Base-by-base conservation (phyloP, 495 filamentous ascomycete species). In the Amniculicola lignicola region DNA sequence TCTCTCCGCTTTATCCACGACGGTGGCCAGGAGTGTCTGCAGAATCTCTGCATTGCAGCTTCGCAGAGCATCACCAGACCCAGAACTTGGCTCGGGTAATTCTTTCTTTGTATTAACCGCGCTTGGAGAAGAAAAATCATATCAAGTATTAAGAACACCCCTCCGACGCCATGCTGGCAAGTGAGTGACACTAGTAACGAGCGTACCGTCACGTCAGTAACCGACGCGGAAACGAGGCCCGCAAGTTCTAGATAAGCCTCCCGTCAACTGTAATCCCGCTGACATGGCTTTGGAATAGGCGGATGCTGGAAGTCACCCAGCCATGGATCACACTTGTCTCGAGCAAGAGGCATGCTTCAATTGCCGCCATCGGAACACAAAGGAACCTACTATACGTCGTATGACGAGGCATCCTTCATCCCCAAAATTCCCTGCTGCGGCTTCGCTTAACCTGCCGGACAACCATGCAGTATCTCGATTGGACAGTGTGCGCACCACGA, bases 241-340 rank as follows among this genome's bases (percentile, higher is more conserved):
- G 16, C 12, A 15, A n/a, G n/a, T n/a, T n/a, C n/a, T n/a, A n/a
- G 54, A 46, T 54, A 46, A 63, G 55, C 36, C 36, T 51, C 38
- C 31, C 39, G 33, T 42, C 38, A 46, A 51, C 54, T 55, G 41
- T 12, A 41, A 58, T 54, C 29, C 60, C 60, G 55, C 31, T 39
- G 60, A 63, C 60, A 63, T 63, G 60, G 60, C 54, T 29, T 59
- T 55, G 60, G 60, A 59, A 63, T 56, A 15, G 36, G 37, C 31
- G 31, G 33, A 21, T 37, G 24, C 21, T 27, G 38, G 21, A 44
- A 44, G 54, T 46, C 46, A 58, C 46, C 28, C 3, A 25, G 6
- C 39, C 23, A 39, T 25, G 18, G 18, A 21, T 21, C 15, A 12
- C 10, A 31, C 35, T 52, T 3, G 39, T 9, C 11, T 40, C 37